A percentile compares a stretch with the other conserved stretches of the same genome.
Evolutionary conservation across 345 rosid genomes (phyloP).

Genomic region (Ricinus communis): DNA sequence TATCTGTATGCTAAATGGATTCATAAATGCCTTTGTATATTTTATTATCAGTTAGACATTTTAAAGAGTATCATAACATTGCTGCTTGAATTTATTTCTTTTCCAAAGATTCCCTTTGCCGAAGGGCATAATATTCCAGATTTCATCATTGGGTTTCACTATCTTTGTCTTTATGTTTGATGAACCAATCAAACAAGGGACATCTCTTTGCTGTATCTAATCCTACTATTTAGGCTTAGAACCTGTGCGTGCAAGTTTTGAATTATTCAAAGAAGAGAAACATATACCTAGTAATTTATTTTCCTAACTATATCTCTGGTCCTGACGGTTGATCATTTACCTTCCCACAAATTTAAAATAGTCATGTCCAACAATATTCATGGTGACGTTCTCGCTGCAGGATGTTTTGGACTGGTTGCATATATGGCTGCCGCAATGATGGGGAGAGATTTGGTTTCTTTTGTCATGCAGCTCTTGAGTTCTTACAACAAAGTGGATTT

Average conservation of each 20-base stretch:
- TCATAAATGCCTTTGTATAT: neutral
- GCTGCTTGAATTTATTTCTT: neutral
- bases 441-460: conserved; percentile 85
- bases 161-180: neutral
- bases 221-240: neutral
- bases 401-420: conserved; percentile 61
- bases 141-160: neutral
- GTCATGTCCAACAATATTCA: conserved; percentile 5
- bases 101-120: neutral
- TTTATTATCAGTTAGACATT: neutral
- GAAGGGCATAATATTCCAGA: neutral
- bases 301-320: neutral
- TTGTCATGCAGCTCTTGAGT: conserved; percentile 95
- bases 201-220: neutral
- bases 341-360: too few relatives aligned
- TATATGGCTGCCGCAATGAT: conserved; percentile 80
- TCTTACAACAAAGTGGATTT: conserved; percentile 77
- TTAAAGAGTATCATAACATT: neutral
- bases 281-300: neutral
- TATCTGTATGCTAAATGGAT: neutral
- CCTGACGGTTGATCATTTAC: conserved; percentile 1
- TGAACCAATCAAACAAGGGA: neutral
- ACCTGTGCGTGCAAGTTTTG: neutral
- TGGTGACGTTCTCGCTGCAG: conserved; percentile 38
- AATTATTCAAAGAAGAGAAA: neutral